Evolutionary conservation across 1,139 yeast genomes (phyloP), one percentile per base, ranked within the genome.

Genomic region (Lodderomyces elongisporus): DNA sequence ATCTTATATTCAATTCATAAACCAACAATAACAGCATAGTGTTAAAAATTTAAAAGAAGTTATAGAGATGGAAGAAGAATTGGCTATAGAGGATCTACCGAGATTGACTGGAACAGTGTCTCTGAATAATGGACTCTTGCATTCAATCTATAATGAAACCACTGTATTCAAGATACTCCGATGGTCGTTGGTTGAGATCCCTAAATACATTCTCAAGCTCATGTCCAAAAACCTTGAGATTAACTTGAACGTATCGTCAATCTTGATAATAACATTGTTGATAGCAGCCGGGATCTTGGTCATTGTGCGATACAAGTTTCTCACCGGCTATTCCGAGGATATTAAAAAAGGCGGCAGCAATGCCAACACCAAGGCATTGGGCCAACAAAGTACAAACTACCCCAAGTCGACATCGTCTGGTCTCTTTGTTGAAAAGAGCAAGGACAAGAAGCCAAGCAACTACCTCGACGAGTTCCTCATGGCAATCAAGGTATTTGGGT

Each of bases 401-500:
- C 33, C 18, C 15, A 21, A 23, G 17, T 12, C 31, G 14, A 12
- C 20, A 12, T 27, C 40, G n/a, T 22, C 40, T 5, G 41, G 32
- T 29, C 10, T 31, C 34, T 46, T 60, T 24, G 63, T 56, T 27
- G 42, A 56, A 47, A 41, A 45, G 56, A 15, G 51, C 46, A 28
- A 46, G 48, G 26, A 45, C 43, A 26, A 40, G 54, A 17, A 45
- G 14, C 31, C 53, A 10, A 40, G 59, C 2, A 66, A 66, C 41
- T 89, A 88, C 51, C 62, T 91, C 38, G 96, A 91, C 53, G 95
- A 89, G 51, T 91, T 91, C 47, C 61, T 91, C 31, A 74, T 85
- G 36, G 97, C 96, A 1, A 85, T 91, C 44, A 88, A 87, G 57
- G 85, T 91, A 14, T 91, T 91, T 61, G 98, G 98, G 1, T 89